Evolutionary conservation across 805 yeast genomes (phyloP).

Genomic region (Kazachstania martiniae): DNA sequence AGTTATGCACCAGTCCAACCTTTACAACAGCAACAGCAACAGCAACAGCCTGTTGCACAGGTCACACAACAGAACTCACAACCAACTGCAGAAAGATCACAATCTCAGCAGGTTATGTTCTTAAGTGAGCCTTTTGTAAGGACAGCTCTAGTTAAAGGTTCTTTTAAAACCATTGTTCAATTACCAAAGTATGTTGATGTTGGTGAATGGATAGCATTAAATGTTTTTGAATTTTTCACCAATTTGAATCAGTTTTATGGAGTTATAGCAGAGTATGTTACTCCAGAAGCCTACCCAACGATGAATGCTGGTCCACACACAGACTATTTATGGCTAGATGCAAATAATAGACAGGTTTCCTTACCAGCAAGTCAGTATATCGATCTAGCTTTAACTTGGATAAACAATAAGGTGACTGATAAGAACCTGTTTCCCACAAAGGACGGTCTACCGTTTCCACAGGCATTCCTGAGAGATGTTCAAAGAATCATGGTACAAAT

Average conservation of each 20-base stretch:
- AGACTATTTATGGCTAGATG: slow-evolving; percentile 85
- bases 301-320: slow-evolving; percentile 95
- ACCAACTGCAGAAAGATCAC: slow-evolving; percentile 12
- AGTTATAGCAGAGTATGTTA: slow-evolving; percentile 80
- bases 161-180: slow-evolving; percentile 90
- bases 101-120: slow-evolving; percentile 37
- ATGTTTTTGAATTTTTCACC: slow-evolving; percentile 79
- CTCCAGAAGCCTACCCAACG: slow-evolving; percentile 80
- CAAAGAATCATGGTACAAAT: slow-evolving; percentile 83
- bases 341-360: slow-evolving; percentile 67
- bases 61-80: slow-evolving; percentile 3
- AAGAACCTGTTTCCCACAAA: slow-evolving; percentile 87
- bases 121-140: slow-evolving; percentile 87
- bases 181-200: slow-evolving; percentile 89
- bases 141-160: slow-evolving; percentile 91
- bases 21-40: slow-evolving; percentile 1
- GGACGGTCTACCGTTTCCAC: slow-evolving; percentile 80
- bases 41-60: slow-evolving; percentile 2
- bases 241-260: slow-evolving; percentile 83
- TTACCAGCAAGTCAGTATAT: slow-evolving; percentile 90
- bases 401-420: slow-evolving; percentile 76
- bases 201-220: slow-evolving; percentile 93
- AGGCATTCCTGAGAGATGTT: slow-evolving; percentile 68
- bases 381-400: slow-evolving; percentile 86
- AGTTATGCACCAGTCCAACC: slow-evolving; percentile 6